Conservation (phyloP, 352 stramenopile species). For the Globisporangium emineosum region DNA sequence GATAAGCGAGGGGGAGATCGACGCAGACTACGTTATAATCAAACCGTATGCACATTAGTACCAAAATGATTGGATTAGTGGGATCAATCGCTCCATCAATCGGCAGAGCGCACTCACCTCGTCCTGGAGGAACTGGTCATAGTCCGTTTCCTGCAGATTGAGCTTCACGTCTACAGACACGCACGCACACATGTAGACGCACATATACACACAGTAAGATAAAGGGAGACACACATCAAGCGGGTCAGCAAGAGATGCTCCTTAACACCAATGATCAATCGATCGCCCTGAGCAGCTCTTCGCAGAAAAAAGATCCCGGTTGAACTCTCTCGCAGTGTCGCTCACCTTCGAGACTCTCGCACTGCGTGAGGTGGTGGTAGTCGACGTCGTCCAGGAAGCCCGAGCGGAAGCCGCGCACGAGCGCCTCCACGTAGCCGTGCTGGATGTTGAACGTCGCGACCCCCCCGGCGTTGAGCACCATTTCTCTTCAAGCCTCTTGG, state of each 20-base stretch:
- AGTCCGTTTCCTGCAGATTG: slow-evolving; percentile 99
- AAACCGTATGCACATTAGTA: background rate
- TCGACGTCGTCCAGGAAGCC: slow-evolving; percentile 88
- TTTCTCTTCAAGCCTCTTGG: no score
- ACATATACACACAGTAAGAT: background rate
- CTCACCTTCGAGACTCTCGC: slow-evolving; percentile 87
- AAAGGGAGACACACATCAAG: background rate
- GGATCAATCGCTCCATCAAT: slow-evolving; percentile 14
- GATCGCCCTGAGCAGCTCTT: background rate
- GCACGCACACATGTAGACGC: background rate
- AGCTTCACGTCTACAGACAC: slow-evolving; percentile 74
- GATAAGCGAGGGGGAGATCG: slow-evolving; percentile 75
- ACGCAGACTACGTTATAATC: slow-evolving; percentile 34
- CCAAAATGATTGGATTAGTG: slow-evolving; percentile 30
- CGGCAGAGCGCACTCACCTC: slow-evolving; percentile 48
- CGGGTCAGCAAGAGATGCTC: background rate
- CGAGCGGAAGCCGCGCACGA: slow-evolving; percentile 95
- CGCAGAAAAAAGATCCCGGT: slow-evolving; percentile 14
- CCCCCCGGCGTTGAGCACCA: slow-evolving; percentile 77
- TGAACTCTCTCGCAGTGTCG: background rate
- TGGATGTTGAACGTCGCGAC: slow-evolving; percentile 98
- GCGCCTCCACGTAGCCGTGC: slow-evolving; percentile 96
- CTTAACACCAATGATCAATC: background rate
- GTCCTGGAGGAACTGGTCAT: slow-evolving; percentile 94
- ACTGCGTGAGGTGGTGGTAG: slow-evolving; percentile 89